Base-by-base conservation (phyloP, 1,284 basidiomycete species). In the Agroathelia rolfsii region DNA sequence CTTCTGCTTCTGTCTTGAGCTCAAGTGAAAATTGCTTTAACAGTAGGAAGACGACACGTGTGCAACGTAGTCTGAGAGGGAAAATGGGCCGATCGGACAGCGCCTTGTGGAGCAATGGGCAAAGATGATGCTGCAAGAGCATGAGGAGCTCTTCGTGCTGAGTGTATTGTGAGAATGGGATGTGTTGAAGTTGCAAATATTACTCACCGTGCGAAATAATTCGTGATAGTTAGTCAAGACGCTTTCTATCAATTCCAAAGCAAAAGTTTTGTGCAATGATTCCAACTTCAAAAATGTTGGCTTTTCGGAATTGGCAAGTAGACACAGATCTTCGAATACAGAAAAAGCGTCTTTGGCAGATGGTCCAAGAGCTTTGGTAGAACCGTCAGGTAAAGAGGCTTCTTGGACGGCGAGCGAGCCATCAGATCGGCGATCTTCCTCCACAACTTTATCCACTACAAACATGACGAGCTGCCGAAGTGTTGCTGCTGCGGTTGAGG, bases 381-480 rank as follows among this genome's bases (percentile, higher is more conserved):
- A 61, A 21, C 81, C 76, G 43, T 85, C 65, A 6, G 83, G 78
- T 12, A 88, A 66, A 6, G 59, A 50, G 20, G 70, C 49, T 2
- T 55, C 40, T 17, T 49, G 42, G 3, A 52, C 34, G 5, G 47
- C 25, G n/a, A 39, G 40, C n/a, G 45, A 37, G 10, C 54, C 39
- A 11, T 62, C 58, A 10, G 66, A 67, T 12, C 56, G 52, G n/a
- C 61, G 57, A 42, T 90, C 86, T 51, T 93, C 87, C 12, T 76
- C 71, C 2, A 80, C 75, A 49, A 97, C 84, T 49, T 95, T 93
- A 60, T 98, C 94, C 31, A 97, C 88, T 9, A 97, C 81, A 44
- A 95, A 87, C 92, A 98, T 97, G 35, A 98, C 88, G 1, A 95
- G 71, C 54, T 97, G 94, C 2, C 94, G 81, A 5, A 98, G 70